These are phyloP conservation scores for Mimosa pudica DNA, from an alignment of 306 rosid species.

Conservation along the genomic window DNA sequence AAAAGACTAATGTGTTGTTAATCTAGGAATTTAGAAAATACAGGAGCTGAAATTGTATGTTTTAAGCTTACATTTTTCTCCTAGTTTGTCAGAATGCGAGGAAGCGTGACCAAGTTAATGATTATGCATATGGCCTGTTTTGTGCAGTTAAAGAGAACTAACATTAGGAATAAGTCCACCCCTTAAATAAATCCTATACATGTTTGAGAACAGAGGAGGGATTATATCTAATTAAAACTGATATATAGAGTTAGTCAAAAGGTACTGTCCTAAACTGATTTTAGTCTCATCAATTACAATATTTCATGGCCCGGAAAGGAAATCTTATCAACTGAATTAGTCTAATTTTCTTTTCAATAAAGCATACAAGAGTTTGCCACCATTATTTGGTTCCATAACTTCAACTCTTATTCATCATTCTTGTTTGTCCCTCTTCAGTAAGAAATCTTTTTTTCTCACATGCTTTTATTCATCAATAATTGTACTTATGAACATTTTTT, in stretches of 20 bases:
- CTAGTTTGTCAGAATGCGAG: not conserved
- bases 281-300: not conserved
- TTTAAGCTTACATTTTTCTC: not conserved
- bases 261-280: not conserved
- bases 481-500: not conserved
- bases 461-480: not conserved
- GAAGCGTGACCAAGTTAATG: not conserved
- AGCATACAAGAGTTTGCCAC: no score
- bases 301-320: not conserved
- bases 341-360: not conserved
- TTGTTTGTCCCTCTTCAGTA: no score
- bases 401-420: no score
- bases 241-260: not conserved
- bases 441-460: no score
- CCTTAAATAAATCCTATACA: no score
- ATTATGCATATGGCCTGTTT: not conserved
- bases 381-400: no score
- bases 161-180: no score
- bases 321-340: not conserved
- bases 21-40: slow-evolving; percentile 5
- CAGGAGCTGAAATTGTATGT: not conserved
- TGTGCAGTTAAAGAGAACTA: not conserved
- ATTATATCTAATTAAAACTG: not conserved
- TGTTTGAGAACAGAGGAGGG: no score
- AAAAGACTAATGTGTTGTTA: not conserved